Conservation (phyloP, 2,329 filamentous ascomycete species). For the Calycina herbarum region DNA sequence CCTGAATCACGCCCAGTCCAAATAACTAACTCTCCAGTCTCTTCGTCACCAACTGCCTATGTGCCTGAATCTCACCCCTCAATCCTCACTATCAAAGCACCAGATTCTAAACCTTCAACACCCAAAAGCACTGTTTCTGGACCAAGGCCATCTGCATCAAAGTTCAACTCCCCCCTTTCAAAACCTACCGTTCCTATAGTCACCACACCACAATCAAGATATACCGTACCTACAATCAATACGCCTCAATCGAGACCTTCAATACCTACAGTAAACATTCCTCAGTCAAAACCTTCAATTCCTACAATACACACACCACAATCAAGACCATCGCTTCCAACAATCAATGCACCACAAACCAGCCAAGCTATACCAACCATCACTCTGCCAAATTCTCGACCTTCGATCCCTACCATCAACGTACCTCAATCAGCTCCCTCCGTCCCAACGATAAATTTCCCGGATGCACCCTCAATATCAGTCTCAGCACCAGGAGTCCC, state of each 20-base stretch:
- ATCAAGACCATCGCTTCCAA: constrained; percentile 16
- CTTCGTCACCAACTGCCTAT: constrained; percentile 54
- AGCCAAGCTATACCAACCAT: constrained; percentile 22
- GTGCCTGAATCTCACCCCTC: constrained; percentile 42
- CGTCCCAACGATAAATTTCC: constrained; percentile 36
- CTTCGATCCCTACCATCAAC: constrained; percentile 24
- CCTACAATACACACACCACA: constrained; percentile 5
- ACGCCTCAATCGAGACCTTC: constrained; percentile 41
- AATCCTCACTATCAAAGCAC: constrained; percentile 18
- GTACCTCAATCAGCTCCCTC: constrained; percentile 43
- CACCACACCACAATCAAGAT: constrained; percentile 2
- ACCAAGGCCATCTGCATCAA: constrained; percentile 27
- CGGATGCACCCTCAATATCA: constrained; percentile 32
- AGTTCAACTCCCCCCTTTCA: constrained; percentile 10
- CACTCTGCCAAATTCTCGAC: constrained; percentile 20
- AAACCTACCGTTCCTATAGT: not conserved
- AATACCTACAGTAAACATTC: constrained; percentile 46
- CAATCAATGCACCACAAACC: constrained; percentile 24
- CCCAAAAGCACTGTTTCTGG: constrained; percentile 27
- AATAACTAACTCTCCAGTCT: constrained; percentile 41
- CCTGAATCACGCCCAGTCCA: constrained; percentile 47
- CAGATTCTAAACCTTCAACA: constrained; percentile 17
- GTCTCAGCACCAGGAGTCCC: constrained; percentile 37
- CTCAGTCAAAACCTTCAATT: constrained; percentile 37
- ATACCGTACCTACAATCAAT: constrained; percentile 51